These are phyloP conservation scores for Geotrichum cucujoidarum DNA, from an alignment of 1,139 yeast genomes.

Conservation along the genomic window DNA sequence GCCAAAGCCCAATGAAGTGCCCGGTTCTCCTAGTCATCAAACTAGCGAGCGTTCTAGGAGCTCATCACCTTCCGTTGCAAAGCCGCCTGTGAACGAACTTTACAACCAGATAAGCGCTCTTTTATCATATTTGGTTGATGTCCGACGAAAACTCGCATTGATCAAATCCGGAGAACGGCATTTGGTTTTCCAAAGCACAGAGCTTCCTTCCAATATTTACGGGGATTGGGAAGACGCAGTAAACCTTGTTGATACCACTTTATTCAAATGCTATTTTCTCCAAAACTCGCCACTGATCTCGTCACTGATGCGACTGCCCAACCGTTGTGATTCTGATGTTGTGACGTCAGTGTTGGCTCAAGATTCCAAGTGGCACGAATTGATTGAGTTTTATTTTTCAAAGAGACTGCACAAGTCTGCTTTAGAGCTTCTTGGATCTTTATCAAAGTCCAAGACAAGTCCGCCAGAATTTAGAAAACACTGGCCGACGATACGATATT, in stretches of 20 bases:
- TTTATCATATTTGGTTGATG: slow-evolving; percentile 51
- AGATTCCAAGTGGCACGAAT: slow-evolving; percentile 55
- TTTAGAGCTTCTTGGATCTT: slow-evolving; percentile 47
- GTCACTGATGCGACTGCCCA: slow-evolving; percentile 71
- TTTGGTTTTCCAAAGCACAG: slow-evolving; percentile 29
- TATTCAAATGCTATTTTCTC: slow-evolving; percentile 68
- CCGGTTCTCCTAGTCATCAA: background rate
- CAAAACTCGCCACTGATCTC: slow-evolving; percentile 71
- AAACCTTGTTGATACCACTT: slow-evolving; percentile 65
- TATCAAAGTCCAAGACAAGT: slow-evolving; percentile 24
- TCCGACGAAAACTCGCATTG: slow-evolving; percentile 44
- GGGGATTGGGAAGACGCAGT: slow-evolving; percentile 36
- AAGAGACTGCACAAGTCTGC: slow-evolving; percentile 64
- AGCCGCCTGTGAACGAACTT: slow-evolving; percentile 25
- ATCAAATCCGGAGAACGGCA: slow-evolving; percentile 23
- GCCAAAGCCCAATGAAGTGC: background rate
- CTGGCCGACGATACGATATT: slow-evolving; percentile 54
- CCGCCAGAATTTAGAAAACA: slow-evolving; percentile 38
- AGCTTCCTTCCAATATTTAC: slow-evolving; percentile 26
- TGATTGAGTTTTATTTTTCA: slow-evolving; percentile 73
- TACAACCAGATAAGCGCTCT: slow-evolving; percentile 47
- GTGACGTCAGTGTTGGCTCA: slow-evolving; percentile 56
- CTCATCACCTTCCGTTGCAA: slow-evolving; percentile 21
- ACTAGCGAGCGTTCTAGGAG: too few species aligned
- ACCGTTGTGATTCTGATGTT: slow-evolving; percentile 61